phyloP scores from a whole-genome alignment of 176 grass and related monocot species.

The Thinopyrum elongatum region DNA sequence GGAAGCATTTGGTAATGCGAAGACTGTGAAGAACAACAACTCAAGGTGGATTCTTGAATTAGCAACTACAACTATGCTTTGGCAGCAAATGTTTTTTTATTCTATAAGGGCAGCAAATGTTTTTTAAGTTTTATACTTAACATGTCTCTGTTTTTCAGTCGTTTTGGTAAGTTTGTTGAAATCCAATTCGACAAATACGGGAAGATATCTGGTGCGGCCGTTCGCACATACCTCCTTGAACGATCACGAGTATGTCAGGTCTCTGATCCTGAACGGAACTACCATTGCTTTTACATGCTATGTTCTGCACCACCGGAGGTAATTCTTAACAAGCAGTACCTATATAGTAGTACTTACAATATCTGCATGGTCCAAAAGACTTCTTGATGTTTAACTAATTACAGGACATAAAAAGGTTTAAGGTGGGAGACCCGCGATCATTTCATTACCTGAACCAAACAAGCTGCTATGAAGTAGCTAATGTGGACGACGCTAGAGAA shows the following conservation, averaged over 20 bases:
- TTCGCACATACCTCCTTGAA: constrained; percentile 86
- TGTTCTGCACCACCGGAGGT: constrained; percentile 90
- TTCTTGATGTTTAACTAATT: constrained; percentile 12
- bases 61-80: not conserved
- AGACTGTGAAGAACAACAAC: constrained; percentile 97
- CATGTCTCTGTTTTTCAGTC: constrained; percentile 35
- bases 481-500: constrained; percentile 89
- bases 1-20: constrained; percentile 95
- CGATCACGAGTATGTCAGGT: constrained; percentile 90
- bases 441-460: constrained; percentile 97
- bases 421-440: constrained; percentile 69
- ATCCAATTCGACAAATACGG: constrained; percentile 93
- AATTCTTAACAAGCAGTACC: constrained; percentile 27
- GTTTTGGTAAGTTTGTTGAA: constrained; percentile 97
- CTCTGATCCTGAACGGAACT: constrained; percentile 92
- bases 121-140: not conserved
- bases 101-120: too few species aligned
- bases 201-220: constrained; percentile 92
- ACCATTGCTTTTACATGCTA: constrained; percentile 98
- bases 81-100: not conserved
- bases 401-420: constrained; percentile 88
- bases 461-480: constrained; percentile 80
- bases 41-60: constrained; percentile 53
- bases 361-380: not conserved
- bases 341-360: not conserved